phyloP scores from a whole-genome alignment of 768 basidiomycete genomes.

The Collybia nuda region DNA sequence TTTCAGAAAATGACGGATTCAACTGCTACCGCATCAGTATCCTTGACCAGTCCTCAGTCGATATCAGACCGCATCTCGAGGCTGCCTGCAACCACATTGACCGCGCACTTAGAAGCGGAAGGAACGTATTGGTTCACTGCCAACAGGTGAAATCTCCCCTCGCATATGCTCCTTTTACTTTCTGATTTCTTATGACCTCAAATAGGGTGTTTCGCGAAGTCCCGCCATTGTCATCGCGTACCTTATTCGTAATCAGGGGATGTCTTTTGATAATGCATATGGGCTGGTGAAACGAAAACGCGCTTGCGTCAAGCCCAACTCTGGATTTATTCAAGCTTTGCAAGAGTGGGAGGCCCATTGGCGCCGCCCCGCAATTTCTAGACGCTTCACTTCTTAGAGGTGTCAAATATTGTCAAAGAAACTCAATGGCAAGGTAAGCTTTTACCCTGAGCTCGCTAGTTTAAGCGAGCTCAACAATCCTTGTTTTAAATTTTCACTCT shows the following conservation, averaged over 20 bases:
- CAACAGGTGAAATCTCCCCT: constrained; percentile 61
- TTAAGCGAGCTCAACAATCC: no score
- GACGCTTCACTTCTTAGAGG: constrained; percentile 20
- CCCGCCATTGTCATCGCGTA: constrained; percentile 79
- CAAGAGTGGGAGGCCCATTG: constrained; percentile 53
- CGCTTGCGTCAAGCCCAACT: constrained; percentile 75
- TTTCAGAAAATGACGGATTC: constrained; percentile 41
- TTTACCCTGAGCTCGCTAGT: no score
- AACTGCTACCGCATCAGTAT: constrained; percentile 68
- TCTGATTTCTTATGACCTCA: constrained; percentile 11
- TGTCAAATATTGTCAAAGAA: no score
- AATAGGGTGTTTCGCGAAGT: constrained; percentile 77
- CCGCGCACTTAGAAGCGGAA: constrained; percentile 53
- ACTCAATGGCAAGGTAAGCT: no score
- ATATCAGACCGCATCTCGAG: constrained; percentile 69
- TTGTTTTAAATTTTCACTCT: no score
- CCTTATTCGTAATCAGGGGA: constrained; percentile 71
- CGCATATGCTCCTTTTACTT: constrained; percentile 7
- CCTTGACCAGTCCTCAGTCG: constrained; percentile 57
- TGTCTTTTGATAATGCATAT: constrained; percentile 69
- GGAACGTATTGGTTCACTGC: constrained; percentile 76
- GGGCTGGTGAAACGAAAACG: constrained; percentile 62
- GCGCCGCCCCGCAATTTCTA: constrained; percentile 15
- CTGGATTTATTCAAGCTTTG: constrained; percentile 66
- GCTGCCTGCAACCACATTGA: constrained; percentile 69